Percentiles rank a stretch among this genome's conserved stretches.
These are phyloP conservation scores for Maudiozyma bulderi DNA, from an alignment of 805 yeast genomes.

Conservation along the genomic window DNA sequence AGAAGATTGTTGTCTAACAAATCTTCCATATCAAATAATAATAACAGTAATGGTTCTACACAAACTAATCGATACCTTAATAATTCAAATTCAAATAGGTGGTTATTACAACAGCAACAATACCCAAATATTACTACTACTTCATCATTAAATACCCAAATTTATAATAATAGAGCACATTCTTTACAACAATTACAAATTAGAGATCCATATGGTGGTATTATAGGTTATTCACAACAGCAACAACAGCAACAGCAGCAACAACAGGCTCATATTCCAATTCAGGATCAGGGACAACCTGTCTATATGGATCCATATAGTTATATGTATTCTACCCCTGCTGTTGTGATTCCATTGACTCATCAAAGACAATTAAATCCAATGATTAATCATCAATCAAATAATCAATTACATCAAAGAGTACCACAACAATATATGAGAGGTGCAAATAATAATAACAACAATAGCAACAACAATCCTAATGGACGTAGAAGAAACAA, in stretches of 20 bases:
- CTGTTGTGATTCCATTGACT: background rate
- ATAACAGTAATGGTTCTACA: background rate
- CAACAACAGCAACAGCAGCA: background rate
- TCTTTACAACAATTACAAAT: slow-evolving; percentile 1
- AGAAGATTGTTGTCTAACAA: slow-evolving; percentile 2
- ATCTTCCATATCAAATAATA: background rate
- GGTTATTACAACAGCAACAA: background rate
- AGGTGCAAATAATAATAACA: background rate
- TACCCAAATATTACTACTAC: background rate
- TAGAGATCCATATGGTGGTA: background rate
- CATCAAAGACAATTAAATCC: background rate
- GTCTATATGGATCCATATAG: background rate
- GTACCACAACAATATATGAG: background rate
- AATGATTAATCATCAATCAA: background rate
- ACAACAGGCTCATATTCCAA: background rate
- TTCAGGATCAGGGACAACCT: too few relatives aligned
- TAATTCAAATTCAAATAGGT: background rate
- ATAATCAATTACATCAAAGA: background rate
- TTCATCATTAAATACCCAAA: background rate
- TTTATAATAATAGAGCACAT: background rate
- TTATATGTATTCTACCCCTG: background rate
- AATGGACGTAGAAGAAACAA: too few relatives aligned
- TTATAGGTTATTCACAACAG: background rate
- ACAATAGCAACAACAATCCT: background rate
- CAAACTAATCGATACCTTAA: background rate